Conservation (phyloP, 352 stramenopile species). For the Halophytophthora polymorphica region DNA sequence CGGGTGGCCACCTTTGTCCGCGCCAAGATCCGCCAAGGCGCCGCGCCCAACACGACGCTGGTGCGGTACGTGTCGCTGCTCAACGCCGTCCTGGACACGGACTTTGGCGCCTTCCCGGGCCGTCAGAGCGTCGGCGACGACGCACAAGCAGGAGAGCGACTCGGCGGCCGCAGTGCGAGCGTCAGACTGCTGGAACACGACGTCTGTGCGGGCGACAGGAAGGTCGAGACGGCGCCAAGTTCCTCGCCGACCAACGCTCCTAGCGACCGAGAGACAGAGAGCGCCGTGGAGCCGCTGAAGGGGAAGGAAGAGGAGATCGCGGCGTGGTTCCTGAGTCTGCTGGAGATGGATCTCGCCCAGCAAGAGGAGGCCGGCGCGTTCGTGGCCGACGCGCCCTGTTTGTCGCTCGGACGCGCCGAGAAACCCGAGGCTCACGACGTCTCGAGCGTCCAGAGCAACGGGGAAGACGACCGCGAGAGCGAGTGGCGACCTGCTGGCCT, state of each 20-base stretch:
- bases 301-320: constrained; percentile 71
- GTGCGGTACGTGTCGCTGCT: constrained; percentile 53
- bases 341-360: constrained; percentile 58
- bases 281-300: constrained; percentile 21
- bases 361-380: constrained; percentile 24
- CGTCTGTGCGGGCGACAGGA: not conserved
- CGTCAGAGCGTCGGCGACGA: constrained; percentile 10
- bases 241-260: not conserved
- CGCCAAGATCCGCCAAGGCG: constrained; percentile 59
- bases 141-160: not conserved
- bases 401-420: constrained; percentile 1
- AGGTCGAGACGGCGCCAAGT: not conserved
- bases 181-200: constrained; percentile 18
- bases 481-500: constrained; percentile 64
- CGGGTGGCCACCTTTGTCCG: constrained; percentile 61
- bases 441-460: constrained; percentile 10
- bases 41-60: constrained; percentile 66
- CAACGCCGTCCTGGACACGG: constrained; percentile 67
- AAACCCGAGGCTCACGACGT: constrained; percentile 2
- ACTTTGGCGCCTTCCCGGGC: constrained; percentile 53
- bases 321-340: constrained; percentile 59
- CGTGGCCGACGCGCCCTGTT: constrained; percentile 5
- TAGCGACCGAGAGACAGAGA: constrained; percentile 23
- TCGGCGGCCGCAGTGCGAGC: constrained; percentile 5
- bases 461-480: constrained; percentile 34